Evolutionary conservation across 2,329 filamentous ascomycete species (phyloP), one percentile per base, ranked within the genome.

Genomic region (Hypoxylon sp.): DNA sequence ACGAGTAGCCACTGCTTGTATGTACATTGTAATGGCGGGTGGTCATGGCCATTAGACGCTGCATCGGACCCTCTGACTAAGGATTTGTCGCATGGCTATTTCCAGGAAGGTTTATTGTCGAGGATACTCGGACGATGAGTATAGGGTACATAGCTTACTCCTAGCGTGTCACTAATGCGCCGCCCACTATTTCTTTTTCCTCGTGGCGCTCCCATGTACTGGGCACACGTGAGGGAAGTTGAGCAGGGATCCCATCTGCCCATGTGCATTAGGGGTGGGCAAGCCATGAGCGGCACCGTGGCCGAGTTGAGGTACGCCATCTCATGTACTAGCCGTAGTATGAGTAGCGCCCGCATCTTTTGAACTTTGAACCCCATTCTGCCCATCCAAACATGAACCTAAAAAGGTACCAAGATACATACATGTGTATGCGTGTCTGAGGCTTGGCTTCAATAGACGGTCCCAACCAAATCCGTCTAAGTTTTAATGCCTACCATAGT

Each of bases 31-130:
- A 50, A 50, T 17, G 51, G 51, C 52, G 44, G 42, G 50, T 52
- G 14, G 22, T 50, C 60, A 44, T 62, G 51, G 52, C 31, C 39
- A 52, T 63, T 61, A 69, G 63, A 72, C 67, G 70, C 68, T 73
- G 70, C 68, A 67, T 72, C 73, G 63, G 70, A 67, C 51, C 67
- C 22, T 71, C 70, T 72, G 65, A 66, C 70, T 70, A 73, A 74
- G 72, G 71, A 60, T 65, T 66, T 70, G 71, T 73, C 73, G 72
- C 74, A 75, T 75, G 72, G 73, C 73, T 65, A 68, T 66, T 68
- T 69, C 72, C 56, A 73, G 70, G 65, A 72, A 71, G 39, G 57
- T 39, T 57, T 57, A 68, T 60, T 51, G 39, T 51, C 19, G 39
- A 26, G 22, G 54, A 35, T 70, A 74, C 67, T 33, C 50, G 14